These are phyloP conservation scores for Macrophomina pseudophaseolina DNA, from an alignment of 2,329 filamentous ascomycete species.

Conservation along the genomic window DNA sequence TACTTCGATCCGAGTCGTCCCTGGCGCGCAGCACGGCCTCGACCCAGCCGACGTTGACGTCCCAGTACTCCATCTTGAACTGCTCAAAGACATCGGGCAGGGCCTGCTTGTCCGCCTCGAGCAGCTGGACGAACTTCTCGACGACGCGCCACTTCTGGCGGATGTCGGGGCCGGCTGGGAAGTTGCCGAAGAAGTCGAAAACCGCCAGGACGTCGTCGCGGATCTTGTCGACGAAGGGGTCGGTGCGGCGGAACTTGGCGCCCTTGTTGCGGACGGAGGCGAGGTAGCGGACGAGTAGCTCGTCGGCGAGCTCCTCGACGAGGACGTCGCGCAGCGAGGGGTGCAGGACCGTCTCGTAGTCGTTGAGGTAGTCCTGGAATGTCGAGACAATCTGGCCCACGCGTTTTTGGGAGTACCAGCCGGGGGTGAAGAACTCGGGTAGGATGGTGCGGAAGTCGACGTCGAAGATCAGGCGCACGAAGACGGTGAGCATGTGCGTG, in stretches of 20 bases:
- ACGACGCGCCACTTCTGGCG: slow-evolving; percentile 93
- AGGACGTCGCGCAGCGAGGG: slow-evolving; percentile 88
- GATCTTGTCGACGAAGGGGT: slow-evolving; percentile 91
- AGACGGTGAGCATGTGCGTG: slow-evolving; percentile 88
- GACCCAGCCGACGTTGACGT: slow-evolving; percentile 93
- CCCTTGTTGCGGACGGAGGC: slow-evolving; percentile 84
- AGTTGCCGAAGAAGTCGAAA: slow-evolving; percentile 81
- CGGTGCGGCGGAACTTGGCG: slow-evolving; percentile 82
- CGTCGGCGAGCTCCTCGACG: slow-evolving; percentile 89
- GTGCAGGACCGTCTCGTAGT: slow-evolving; percentile 85
- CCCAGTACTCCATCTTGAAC: slow-evolving; percentile 90
- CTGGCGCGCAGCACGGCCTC: slow-evolving; percentile 84
- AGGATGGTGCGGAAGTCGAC: slow-evolving; percentile 87
- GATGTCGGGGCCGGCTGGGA: slow-evolving; percentile 74
- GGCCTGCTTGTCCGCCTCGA: slow-evolving; percentile 74
- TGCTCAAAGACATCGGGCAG: slow-evolving; percentile 78
- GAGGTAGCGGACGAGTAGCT: slow-evolving; percentile 86
- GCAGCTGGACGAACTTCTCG: slow-evolving; percentile 77
- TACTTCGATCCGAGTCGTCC: slow-evolving; percentile 91
- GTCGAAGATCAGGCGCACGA: slow-evolving; percentile 84
- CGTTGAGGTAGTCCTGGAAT: slow-evolving; percentile 90
- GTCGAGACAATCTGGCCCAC: slow-evolving; percentile 95
- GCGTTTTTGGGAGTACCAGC: slow-evolving; percentile 84
- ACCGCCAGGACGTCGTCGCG: slow-evolving; percentile 89
- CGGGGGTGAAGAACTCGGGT: slow-evolving; percentile 85